Percentiles rank a stretch among this genome's conserved stretches.
phyloP scores from a whole-genome alignment of 2,329 filamentous ascomycete species.

The Pseudocercospora pini-densiflorae region DNA sequence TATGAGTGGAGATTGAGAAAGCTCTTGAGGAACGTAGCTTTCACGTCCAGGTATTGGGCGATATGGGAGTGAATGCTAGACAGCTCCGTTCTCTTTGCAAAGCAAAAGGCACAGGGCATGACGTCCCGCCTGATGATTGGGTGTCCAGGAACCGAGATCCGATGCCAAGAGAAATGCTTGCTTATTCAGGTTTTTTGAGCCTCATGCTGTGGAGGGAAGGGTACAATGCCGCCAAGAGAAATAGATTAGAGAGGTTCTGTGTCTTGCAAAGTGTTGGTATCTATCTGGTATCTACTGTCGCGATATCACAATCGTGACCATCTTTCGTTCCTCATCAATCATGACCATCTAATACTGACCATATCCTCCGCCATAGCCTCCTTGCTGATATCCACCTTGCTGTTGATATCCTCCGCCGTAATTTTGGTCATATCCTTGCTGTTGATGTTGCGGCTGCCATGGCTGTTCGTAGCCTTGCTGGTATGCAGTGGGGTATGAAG shows the following conservation, averaged over 20 bases:
- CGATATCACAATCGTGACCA: too few species aligned
- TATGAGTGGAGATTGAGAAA: neutral
- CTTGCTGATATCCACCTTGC: constrained; percentile 30
- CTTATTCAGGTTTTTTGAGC: constrained; percentile 15
- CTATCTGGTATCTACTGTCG: neutral
- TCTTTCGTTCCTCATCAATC: neutral
- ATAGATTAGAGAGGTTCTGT: neutral
- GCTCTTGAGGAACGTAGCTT: neutral
- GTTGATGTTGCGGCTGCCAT: constrained; percentile 35
- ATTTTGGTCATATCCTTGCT: constrained; percentile 27
- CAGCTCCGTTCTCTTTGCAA: neutral
- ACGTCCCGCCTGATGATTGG: constrained; percentile 20
- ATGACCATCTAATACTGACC: constrained; percentile 17
- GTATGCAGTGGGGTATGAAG: constrained; percentile 40
- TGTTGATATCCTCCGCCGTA: constrained; percentile 29
- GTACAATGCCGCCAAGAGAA: neutral
- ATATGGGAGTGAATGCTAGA: neutral
- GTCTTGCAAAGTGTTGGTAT: neutral
- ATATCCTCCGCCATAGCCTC: constrained; percentile 17
- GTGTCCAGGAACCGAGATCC: neutral
- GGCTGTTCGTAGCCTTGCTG: constrained; percentile 41
- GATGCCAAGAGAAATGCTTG: constrained; percentile 2
- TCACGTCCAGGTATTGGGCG: neutral
- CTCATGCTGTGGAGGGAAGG: neutral
- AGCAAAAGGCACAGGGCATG: constrained; percentile 7